Conservation (phyloP, 257 asterid genomes). For the Nicotiana paniculata region DNA sequence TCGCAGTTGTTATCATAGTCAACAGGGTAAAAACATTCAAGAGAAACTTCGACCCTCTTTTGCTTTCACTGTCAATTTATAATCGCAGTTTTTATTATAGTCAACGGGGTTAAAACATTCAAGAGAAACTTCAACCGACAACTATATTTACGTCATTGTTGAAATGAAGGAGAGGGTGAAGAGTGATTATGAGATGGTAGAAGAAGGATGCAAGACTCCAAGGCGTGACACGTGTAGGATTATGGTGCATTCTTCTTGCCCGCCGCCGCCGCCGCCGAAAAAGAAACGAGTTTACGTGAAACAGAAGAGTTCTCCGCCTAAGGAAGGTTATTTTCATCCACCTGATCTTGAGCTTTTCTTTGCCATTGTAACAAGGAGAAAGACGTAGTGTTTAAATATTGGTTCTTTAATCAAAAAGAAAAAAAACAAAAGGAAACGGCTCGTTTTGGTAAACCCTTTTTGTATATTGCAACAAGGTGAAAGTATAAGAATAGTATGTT, state of each 20-base stretch:
- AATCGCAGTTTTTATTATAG: no score
- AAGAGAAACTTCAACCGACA: no score
- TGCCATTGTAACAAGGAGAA: neutral
- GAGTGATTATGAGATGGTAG: neutral
- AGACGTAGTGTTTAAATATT: neutral
- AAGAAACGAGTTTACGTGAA: constrained; percentile 14
- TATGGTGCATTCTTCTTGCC: constrained; percentile 11
- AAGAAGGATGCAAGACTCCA: constrained; percentile 28
- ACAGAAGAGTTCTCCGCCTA: neutral
- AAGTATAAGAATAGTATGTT: neutral
- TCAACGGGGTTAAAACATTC: no score
- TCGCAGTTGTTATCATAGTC: no score
- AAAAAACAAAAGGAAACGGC: neutral
- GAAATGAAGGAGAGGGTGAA: neutral
- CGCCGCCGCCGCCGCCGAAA: constrained; percentile 26
- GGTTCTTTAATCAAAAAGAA: neutral
- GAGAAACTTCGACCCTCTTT: no score
- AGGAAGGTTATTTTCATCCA: constrained; percentile 8
- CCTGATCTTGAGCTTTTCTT: constrained; percentile 25
- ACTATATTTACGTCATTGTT: neutral
- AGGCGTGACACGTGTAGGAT: constrained; percentile 15
- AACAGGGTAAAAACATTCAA: no score
- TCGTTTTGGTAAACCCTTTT: neutral
- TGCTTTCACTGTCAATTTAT: no score
- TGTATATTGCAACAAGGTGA: neutral